These are phyloP conservation scores for Diaporthe helianthi DNA, from an alignment of 2,329 filamentous ascomycete genomes.

Conservation along the genomic window DNA sequence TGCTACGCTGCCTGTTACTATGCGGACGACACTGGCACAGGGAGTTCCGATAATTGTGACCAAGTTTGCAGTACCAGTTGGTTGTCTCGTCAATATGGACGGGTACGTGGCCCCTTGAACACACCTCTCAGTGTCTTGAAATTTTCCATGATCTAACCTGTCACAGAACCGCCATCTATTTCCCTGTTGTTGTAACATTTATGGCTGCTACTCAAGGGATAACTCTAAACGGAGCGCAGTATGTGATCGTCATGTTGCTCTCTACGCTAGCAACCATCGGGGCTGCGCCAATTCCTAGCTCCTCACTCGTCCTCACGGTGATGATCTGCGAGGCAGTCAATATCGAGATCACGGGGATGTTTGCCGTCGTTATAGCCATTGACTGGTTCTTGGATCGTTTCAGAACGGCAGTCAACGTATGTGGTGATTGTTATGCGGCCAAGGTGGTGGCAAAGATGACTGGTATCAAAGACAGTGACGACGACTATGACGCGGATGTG, in stretches of 20 bases:
- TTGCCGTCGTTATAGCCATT: constrained; percentile 59
- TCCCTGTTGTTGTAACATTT: constrained; percentile 60
- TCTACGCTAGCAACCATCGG: constrained; percentile 60
- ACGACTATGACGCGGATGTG: not conserved
- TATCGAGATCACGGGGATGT: constrained; percentile 56
- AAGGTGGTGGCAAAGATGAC: constrained; percentile 49
- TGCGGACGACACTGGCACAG: constrained; percentile 48
- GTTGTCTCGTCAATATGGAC: constrained; percentile 59
- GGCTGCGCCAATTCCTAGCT: constrained; percentile 60
- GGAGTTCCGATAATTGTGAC: constrained; percentile 51
- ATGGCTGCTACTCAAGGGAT: constrained; percentile 58
- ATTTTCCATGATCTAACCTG: constrained; percentile 32
- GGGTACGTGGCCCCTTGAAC: constrained; percentile 41
- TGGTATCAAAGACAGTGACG: constrained; percentile 40
- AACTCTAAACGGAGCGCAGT: constrained; percentile 52
- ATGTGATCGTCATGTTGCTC: constrained; percentile 56
- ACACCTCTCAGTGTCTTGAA: not conserved
- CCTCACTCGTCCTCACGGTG: constrained; percentile 57
- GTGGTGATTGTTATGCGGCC: constrained; percentile 56
- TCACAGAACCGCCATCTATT: constrained; percentile 59
- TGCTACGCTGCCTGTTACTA: constrained; percentile 58
- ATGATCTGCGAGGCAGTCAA: constrained; percentile 56
- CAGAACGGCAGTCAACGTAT: constrained; percentile 58
- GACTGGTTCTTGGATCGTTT: constrained; percentile 65
- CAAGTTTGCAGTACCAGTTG: constrained; percentile 56